Evolutionary conservation across 1,139 yeast genomes (phyloP), one percentile per base, ranked within the genome.

Genomic region (Yamadazyma taylorii): DNA sequence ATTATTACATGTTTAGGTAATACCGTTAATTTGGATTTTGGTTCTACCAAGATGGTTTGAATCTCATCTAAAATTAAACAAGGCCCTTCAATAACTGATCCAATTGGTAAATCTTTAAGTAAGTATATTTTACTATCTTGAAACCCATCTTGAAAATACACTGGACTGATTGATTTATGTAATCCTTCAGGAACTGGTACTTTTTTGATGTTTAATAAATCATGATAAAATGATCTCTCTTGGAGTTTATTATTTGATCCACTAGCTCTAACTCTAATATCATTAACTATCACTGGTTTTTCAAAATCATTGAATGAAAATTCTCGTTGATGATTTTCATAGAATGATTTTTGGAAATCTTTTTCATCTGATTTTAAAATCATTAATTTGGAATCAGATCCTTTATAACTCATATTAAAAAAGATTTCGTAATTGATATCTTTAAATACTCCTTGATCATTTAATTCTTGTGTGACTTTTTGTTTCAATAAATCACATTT

Each of bases 261-360:
- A 45, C 43, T 51, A 15, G 47, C 48, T 36, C 51, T 44, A 10
- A 47, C 49, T 38, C 51, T 47, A 5, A 53, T 42, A 34, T 53
- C 56, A 24, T 45, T 44, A 11, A 53, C 52, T 14, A 53, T 23
- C 5, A 53, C 54, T 15, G 68, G 73, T 32, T 84, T 73, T 21
- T 79, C 76, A 17, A 58, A 57, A 45, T 81, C 75, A 5, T 75
- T 60, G 55, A 85, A 85, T 0, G 90, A 89, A 61, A 84, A 85
- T 54, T 85, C 92, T 41, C 77, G 70, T 46, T 71, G 65, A 53
- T 85, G 92, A 38, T 68, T 60, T 6, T 63, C 61, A 30, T 72
- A 57, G 51, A 80, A 81, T 36, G 63, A 48, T 30, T 63, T 60
- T 30, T 64, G 57, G 47, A 62, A 56, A 3, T 43, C 48, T 25